Evolutionary conservation across 495 filamentous ascomycete species (phyloP), one percentile per base, ranked within the genome.

Genomic region (Sabuloglossum arenarium): DNA sequence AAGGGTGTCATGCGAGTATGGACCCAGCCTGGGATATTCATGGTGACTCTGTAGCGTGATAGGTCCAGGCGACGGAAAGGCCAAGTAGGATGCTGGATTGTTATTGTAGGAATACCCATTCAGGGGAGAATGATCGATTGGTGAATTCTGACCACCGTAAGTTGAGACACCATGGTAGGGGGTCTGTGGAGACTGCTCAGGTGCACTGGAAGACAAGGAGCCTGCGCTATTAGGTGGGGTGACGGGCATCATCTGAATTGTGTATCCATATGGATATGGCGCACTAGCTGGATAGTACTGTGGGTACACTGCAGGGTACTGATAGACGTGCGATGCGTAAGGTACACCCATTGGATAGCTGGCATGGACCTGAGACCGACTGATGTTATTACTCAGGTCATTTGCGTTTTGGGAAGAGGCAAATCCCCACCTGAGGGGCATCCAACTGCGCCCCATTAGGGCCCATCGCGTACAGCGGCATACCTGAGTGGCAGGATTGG

Each of bases 1-100:
- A 55, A 94, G 70, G 23, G 74, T 73, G 59, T 90, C 76, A 23
- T 29, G 47, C 25, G 28, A 6, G 28, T 51, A 51, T 11, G 47
- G 12, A 11, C 24, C 28, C 23, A 51, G 6, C 16, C 47, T 51
- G 16, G 47, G 24, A 29, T 51, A 51, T n/a, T 51, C 47, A 51
- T 51, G 47, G 28, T 30, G 23, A 19, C 6, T 30, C 28, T 51
- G 47, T 30, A 51, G 23, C 1, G 23, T 5, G 28, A 51, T 23
- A 30, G 24, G 24, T 11, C 24, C 47, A 51, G 47, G 12, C 9
- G 47, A 19, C 16, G 23, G 12, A 29, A 51, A 51, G 6, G 24
- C 47, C 23, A 51, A 4, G 28, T 51, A 51, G 24, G 47, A 27
- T n/a, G 47, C 47, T 16, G 47, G 12, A 16, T 51, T 51, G 28